A percentile compares a stretch with the other conserved stretches of the same genome.
Evolutionary conservation across 2,329 filamentous ascomycete genomes (phyloP).

Genomic region (Madurella fahalii): DNA sequence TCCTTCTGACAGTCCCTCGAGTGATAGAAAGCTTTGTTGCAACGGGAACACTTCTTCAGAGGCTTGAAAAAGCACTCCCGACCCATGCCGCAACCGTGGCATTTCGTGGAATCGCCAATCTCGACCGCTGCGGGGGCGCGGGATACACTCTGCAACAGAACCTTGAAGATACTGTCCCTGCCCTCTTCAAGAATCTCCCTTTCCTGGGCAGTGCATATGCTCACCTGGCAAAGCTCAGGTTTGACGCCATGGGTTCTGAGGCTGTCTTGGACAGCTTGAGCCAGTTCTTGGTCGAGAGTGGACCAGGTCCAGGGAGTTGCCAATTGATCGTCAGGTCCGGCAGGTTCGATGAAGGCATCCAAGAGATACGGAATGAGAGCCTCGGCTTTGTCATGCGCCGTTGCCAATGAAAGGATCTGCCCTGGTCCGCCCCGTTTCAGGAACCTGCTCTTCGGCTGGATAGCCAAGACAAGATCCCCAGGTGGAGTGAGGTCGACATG

Average conservation of each 20-base stretch:
- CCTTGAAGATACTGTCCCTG: background rate
- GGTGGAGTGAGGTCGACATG: constrained; percentile 8
- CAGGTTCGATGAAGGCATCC: constrained; percentile 2
- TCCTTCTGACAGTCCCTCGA: constrained; percentile 10
- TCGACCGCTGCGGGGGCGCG: background rate
- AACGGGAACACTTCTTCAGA: constrained; percentile 6
- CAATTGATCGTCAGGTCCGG: too few species aligned
- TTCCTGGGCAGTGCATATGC: constrained; percentile 11
- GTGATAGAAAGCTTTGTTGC: constrained; percentile 8
- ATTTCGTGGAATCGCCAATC: constrained; percentile 1
- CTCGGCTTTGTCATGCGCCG: constrained; percentile 8
- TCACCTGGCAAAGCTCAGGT: constrained; percentile 14
- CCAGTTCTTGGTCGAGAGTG: constrained; percentile 11
- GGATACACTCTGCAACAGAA: background rate
- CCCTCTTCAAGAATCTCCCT: constrained; percentile 2
- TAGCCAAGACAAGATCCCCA: constrained; percentile 5
- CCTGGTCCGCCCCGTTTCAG: background rate
- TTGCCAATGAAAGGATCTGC: constrained; percentile 7
- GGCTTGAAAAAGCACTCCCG: constrained; percentile 6
- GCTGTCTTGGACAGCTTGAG: constrained; percentile 1
- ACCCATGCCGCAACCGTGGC: constrained; percentile 10
- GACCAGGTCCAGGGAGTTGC: constrained; percentile 14
- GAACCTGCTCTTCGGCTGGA: background rate
- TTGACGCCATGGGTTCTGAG: constrained; percentile 10
- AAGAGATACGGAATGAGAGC: constrained; percentile 6